Evolutionary conservation across 805 yeast genomes (phyloP), one percentile per base, ranked within the genome.

Genomic region (Kregervanrija delftensis): DNA sequence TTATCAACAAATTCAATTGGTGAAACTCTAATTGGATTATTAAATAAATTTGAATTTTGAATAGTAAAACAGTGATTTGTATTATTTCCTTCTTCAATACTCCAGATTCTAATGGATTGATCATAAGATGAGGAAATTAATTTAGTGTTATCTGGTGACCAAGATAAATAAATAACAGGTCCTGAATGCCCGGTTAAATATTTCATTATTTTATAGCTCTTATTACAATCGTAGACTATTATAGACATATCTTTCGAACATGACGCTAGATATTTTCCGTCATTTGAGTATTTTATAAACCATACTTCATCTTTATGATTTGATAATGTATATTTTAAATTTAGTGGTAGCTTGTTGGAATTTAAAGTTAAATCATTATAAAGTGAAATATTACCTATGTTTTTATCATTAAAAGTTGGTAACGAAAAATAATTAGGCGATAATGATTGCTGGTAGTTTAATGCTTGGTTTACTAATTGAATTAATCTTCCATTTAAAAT

Each of bases 301-400:
- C 97, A 90, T 11, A 87, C 91, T 60, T 90, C 96, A 56, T 82
- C 79, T 1, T 66, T 61, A 55, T 86, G 93, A 37, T 71, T 67
- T 1, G 63, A 51, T 6, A 85, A 62, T 0, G 73, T 69, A 45
- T 71, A 69, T 11, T 74, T 56, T 3, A 75, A 60, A 3, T 65
- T 65, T 15, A 69, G 69, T 1, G 88, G 87, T 48, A 59, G 45
- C 9, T 37, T 34, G 13, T 39, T 42, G 17, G 40, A 37, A 41
- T 36, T 30, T 15, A 3, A 15, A 30, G 28, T 28, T 35, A 10
- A 33, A 32, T 22, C 34, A 33, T 16, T 32, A 15, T 30, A 40
- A 28, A 33, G 28, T 22, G 28, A 22, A 22, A 22, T 22, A 22
- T 22, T 22, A 5, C 28, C 28, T 22, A 22, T 22, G 53, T 33